A percentile compares a stretch with the other conserved stretches of the same genome.
These are phyloP conservation scores for Suhomyces pyralidae DNA, from an alignment of 805 yeast genomes.

Conservation along the genomic window DNA sequence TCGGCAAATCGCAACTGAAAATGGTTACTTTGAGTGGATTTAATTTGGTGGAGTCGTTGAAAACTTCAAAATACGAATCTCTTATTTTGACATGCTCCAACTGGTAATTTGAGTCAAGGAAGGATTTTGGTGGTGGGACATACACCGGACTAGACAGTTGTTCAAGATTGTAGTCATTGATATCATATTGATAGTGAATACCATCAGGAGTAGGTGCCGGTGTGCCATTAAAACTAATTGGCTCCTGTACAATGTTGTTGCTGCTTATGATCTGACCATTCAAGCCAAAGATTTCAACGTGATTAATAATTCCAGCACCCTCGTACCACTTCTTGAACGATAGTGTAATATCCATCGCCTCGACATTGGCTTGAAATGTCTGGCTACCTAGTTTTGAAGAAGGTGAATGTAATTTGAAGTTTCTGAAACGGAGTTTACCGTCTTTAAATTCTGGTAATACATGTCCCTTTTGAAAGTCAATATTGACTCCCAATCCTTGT, in stretches of 20 bases:
- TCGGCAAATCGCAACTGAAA: constrained; percentile 65
- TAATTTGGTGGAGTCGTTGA: constrained; percentile 18
- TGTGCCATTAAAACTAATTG: constrained; percentile 18
- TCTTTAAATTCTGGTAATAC: constrained; percentile 45
- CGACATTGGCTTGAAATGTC: constrained; percentile 28
- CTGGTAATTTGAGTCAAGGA: constrained; percentile 32
- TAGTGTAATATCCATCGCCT: constrained; percentile 43
- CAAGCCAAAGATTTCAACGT: constrained; percentile 48
- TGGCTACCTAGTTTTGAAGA: constrained; percentile 9
- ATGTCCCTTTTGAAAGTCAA: constrained; percentile 37
- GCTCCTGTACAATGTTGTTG: background rate
- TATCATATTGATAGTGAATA: constrained; percentile 31
- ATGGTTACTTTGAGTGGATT: constrained; percentile 49
- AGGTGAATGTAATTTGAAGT: constrained; percentile 23
- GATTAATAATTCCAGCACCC: constrained; percentile 51
- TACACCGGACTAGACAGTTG: constrained; percentile 8
- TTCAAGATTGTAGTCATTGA: constrained; percentile 20
- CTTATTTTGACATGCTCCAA: constrained; percentile 43
- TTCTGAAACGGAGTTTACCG: constrained; percentile 48
- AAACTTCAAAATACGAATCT: constrained; percentile 48
- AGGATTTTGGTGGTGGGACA: background rate
- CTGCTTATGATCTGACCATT: constrained; percentile 32
- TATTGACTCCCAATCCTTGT: constrained; percentile 35
- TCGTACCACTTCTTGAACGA: constrained; percentile 55
- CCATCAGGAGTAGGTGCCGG: background rate